Base-by-base conservation (phyloP, 1,139 yeast genomes). In the Lodderomyces margitis region DNA sequence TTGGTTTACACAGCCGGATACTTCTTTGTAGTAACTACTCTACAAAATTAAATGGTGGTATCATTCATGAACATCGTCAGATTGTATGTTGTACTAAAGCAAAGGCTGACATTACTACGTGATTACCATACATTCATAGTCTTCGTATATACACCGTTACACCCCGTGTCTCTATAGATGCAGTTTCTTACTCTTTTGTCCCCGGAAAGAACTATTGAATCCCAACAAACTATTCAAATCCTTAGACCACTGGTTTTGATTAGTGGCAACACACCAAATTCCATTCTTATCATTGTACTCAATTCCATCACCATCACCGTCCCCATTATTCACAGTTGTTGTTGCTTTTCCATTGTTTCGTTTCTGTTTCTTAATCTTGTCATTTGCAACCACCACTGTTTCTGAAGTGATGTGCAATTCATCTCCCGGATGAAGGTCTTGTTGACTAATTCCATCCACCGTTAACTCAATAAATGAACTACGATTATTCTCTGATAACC, bases 221-320 rank as follows among this genome's bases (percentile, higher is more conserved):
- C 97, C 97, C 32, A 91, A 65, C 47, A 91, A 70, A 50, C 87
- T 91, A 56, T 91, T 91, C 44, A 91, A 81, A 39, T 94, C 96
- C 46, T 77, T 77, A 2, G 91, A 87, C 98, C 98, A 91, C 58
- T 91, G 97, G 49, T 85, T 83, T 47, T 83, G 88, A 10, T 83
- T 73, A 43, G 82, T 75, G 0, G 95, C 87, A 4, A 91, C 83
- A 63, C 97, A 89, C 83, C 94, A 88, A n/a, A 91, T 80, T 1
- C 96, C 95, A 24, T 78, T 69, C 31, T 52, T 55, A 23, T 49
- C 49, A 19, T 78, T 68, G 37, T 25, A 20, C 7, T 32, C 31
- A 9, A 25, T 7, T 11, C 31, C 21, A 17, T 28, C 19, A 12
- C 24, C 16, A 21, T 25, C n/a, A 34, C 28, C 25, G 14, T 12